These are phyloP conservation scores for Cladophialophora yegresii DNA, from an alignment of 2,329 filamentous ascomycete genomes.

Conservation along the genomic window DNA sequence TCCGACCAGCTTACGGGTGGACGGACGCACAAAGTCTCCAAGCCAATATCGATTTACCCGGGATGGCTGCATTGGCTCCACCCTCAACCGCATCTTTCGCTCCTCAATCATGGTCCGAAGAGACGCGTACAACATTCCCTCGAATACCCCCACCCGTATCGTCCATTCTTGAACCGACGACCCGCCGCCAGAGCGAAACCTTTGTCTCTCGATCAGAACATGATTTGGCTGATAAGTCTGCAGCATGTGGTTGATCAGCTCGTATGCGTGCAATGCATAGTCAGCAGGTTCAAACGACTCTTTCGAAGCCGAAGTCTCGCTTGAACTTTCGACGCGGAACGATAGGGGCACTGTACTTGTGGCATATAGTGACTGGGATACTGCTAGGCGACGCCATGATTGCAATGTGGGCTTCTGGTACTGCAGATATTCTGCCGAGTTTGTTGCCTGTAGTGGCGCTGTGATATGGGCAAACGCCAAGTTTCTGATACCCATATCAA, in stretches of 20 bases:
- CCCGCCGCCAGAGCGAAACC: constrained; percentile 64
- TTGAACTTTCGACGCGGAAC: background rate
- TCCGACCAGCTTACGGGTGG: constrained; percentile 32
- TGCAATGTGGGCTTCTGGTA: constrained; percentile 36
- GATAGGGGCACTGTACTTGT: background rate
- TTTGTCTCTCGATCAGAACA: constrained; percentile 69
- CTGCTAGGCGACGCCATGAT: constrained; percentile 48
- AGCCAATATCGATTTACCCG: constrained; percentile 61
- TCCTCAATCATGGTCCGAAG: constrained; percentile 59
- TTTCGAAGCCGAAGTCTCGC: constrained; percentile 38
- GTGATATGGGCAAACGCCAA: constrained; percentile 69
- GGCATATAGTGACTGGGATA: constrained; percentile 36
- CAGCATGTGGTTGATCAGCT: constrained; percentile 55
- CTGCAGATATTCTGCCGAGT: constrained; percentile 26
- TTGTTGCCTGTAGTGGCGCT: constrained; percentile 3
- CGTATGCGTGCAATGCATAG: constrained; percentile 60
- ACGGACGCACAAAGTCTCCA: constrained; percentile 34
- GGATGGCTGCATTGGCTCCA: constrained; percentile 57
- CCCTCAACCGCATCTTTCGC: constrained; percentile 47
- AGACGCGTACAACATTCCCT: constrained; percentile 76
- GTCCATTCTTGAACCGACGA: constrained; percentile 78
- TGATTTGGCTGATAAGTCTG: constrained; percentile 60
- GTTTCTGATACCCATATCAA: constrained; percentile 84
- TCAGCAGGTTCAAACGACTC: constrained; percentile 56
- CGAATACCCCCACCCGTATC: constrained; percentile 75